phyloP scores from a whole-genome alignment of 2,329 filamentous ascomycete species.

The Colletotrichum tropicicola region DNA sequence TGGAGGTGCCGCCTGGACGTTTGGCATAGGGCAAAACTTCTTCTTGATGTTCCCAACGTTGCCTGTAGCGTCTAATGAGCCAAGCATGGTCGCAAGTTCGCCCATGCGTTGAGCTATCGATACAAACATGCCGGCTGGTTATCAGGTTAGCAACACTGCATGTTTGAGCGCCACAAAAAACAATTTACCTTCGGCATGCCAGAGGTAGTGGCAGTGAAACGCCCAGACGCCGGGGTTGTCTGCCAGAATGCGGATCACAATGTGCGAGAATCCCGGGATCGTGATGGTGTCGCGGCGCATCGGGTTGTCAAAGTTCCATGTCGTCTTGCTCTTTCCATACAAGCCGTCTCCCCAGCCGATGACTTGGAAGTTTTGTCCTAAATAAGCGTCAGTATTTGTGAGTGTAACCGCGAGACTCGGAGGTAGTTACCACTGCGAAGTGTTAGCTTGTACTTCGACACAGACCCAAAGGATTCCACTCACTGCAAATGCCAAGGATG shows the following conservation, averaged over 20 bases:
- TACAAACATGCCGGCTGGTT: conserved; percentile 21
- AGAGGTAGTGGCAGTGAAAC: conserved; percentile 67
- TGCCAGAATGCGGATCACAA: conserved; percentile 60
- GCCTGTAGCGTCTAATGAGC: neutral
- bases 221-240: conserved; percentile 68
- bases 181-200: conserved; percentile 57
- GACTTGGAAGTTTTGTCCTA: conserved; percentile 65
- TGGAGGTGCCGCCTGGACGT: neutral
- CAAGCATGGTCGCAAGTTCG: conserved; percentile 10
- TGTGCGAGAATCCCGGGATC: conserved; percentile 63
- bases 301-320: conserved; percentile 40
- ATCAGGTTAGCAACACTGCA: neutral
- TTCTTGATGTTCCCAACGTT: conserved; percentile 10
- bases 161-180: neutral
- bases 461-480: neutral
- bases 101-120: conserved; percentile 25
- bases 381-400: neutral
- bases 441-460: neutral
- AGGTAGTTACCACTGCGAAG: conserved; percentile 2
- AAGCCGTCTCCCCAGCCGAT: conserved; percentile 41
- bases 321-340: conserved; percentile 39
- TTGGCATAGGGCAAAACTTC: conserved; percentile 21
- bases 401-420: no score
- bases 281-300: conserved; percentile 55
- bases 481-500: conserved; percentile 36